Percentiles rank a stretch among this genome's conserved stretches.
phyloP scores from a whole-genome alignment of 192 early-diverging fungal species.

The Coemansia sp. region DNA sequence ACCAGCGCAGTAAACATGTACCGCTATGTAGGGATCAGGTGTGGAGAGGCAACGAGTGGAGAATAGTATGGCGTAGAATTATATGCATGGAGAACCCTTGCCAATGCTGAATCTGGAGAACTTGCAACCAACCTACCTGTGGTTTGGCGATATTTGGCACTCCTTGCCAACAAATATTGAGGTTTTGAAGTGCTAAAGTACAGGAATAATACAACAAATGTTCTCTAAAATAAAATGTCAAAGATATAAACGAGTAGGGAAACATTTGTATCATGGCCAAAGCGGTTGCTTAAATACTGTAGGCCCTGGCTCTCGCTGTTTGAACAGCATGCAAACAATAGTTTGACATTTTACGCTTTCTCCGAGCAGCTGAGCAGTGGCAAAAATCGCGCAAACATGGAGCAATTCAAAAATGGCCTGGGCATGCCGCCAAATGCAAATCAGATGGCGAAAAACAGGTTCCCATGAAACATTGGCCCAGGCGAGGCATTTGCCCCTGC shows the following conservation, averaged over 20 bases:
- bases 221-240: no score
- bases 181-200: no score
- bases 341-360: not conserved
- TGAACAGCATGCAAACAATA: not conserved
- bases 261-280: no score
- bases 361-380: not conserved
- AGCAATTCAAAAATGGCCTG: not conserved
- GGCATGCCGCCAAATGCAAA: not conserved
- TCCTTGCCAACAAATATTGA: no score
- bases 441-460: not conserved
- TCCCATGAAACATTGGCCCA: not conserved
- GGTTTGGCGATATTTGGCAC: no score
- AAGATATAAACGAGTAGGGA: no score
- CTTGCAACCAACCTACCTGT: not conserved
- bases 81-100: not conserved
- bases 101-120: not conserved
- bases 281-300: not conserved
- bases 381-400: constrained; percentile 4
- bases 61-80: not conserved
- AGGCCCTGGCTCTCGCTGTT: not conserved
- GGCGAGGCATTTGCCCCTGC: not conserved
- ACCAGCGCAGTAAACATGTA: not conserved
- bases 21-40: not conserved
- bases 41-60: not conserved
- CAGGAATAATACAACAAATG: no score